Percentiles rank a stretch among this genome's conserved stretches.
These are phyloP conservation scores for Spiraea crenata DNA, from an alignment of 331 rosid species.

Conservation along the genomic window DNA sequence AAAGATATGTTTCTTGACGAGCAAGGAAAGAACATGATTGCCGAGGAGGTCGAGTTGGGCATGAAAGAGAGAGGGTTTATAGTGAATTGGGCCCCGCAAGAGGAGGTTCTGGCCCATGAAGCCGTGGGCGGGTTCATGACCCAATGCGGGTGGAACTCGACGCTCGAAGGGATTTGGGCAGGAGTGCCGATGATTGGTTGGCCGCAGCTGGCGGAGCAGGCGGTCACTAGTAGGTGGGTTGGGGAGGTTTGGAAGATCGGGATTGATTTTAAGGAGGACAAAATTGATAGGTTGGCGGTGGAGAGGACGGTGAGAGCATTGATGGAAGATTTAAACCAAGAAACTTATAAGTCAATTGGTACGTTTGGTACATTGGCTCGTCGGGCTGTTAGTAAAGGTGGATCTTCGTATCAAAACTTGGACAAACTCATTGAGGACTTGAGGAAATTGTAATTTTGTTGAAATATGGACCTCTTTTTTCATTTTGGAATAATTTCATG, in stretches of 20 bases:
- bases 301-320: neutral
- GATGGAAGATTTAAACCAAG: slow-evolving; percentile 1
- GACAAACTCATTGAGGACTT: slow-evolving; percentile 10
- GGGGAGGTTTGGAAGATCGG: slow-evolving; percentile 11
- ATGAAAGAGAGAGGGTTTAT: slow-evolving; percentile 7
- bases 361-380: slow-evolving; percentile 2
- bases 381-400: neutral
- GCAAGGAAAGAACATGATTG: neutral
- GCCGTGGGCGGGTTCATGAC: slow-evolving; percentile 18
- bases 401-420: slow-evolving; percentile 19
- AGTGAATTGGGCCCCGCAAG: slow-evolving; percentile 12
- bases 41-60: neutral
- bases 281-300: neutral
- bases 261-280: neutral
- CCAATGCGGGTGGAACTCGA: slow-evolving; percentile 27
- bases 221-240: neutral
- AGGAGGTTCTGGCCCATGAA: slow-evolving; percentile 21
- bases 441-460: neutral
- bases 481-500: too few species aligned
- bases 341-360: neutral
- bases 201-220: slow-evolving; percentile 11
- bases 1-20: neutral
- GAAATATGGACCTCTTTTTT: neutral
- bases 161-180: neutral
- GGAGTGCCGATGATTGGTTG: slow-evolving; percentile 23